Base-by-base conservation (phyloP, 1,284 basidiomycete genomes). In the Moesziomyces sp. region DNA sequence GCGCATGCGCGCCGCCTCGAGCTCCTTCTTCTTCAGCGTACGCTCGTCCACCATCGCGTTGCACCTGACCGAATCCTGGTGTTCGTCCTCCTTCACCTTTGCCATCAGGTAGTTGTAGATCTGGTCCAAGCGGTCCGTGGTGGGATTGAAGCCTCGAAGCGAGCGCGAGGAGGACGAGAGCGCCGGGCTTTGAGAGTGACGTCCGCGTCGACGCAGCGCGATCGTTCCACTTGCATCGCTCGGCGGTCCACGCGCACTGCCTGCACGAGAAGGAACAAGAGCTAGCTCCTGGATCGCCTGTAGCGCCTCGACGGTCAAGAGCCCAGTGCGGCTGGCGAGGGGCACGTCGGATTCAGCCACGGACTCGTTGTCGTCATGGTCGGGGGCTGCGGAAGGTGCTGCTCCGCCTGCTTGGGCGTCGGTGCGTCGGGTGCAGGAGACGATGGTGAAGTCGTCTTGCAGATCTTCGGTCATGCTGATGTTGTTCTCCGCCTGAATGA, bases 71-170 rank as follows among this genome's bases (percentile, higher is more conserved):
- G 56, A 23, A 23, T 52, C 54, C 19, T 56, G 24, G 21, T 18
- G 19, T 38, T 52, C 56, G 54, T 63, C 60, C 5, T 52, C 23
- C 13, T 7, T 5, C n/a, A 63, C 54, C 19, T 52, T n/a, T 4
- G 23, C 10, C 19, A 46, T n/a, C 5, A 61, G 52, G 21, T 55
- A 61, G 11, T 43, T 35, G 35, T 51, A 7, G 1, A 40, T 11
- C 19, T 55, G 14, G 11, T 10, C 9, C 5, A 42, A 1, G 14
- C 46, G 59, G 19, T 51, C 30, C 10, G 23, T 2, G 4, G 42
- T 34, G 2, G 47, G 43, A 6, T n/a, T 3, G 16, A 40, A 40
- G 38, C 38, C 38, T 7, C 13, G 38, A 2, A 16, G 38, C 38
- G 38, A 16, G 16, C 14, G 38, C 16, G 38, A 16, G 3, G 14